Conservation (phyloP, 148 eudicot species). For the Nepenthes mirabilis region DNA sequence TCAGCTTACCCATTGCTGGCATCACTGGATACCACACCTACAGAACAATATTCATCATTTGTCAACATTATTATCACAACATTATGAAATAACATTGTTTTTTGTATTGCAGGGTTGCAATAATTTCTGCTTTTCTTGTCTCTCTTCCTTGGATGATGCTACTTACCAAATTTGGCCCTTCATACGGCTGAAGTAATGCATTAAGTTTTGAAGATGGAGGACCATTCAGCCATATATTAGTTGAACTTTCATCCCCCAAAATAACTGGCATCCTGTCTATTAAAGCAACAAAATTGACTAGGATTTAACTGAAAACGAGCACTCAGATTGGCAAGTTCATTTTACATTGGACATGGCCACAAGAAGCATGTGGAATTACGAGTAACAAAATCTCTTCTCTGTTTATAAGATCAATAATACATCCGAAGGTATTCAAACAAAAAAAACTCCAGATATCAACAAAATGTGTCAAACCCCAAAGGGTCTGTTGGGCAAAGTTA, state of each 20-base stretch:
- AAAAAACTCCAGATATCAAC: no score
- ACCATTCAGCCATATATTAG: conserved; percentile 58
- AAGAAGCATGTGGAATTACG: no score
- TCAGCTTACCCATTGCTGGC: conserved; percentile 69
- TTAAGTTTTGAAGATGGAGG: conserved; percentile 46
- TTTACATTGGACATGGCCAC: neutral
- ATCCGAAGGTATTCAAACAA: no score
- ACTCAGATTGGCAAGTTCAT: neutral
- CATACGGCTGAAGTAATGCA: conserved; percentile 63
- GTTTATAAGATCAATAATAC: no score
- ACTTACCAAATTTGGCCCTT: conserved; percentile 66
- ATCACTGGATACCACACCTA: conserved; percentile 95
- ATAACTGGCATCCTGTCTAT: conserved; percentile 98
- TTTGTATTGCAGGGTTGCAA: neutral
- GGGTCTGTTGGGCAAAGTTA: no score
- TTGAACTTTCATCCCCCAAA: conserved; percentile 54
- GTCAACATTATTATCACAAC: neutral
- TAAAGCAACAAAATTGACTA: neutral
- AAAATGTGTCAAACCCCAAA: no score
- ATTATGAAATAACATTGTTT: neutral
- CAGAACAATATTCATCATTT: conserved; percentile 1
- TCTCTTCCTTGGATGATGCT: neutral
- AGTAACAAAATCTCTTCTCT: no score
- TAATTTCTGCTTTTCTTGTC: neutral
- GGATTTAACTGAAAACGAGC: neutral